These are phyloP conservation scores for Paraphaeosphaeria sporulosa DNA, from an alignment of 2,329 filamentous ascomycete genomes.

Conservation along the genomic window DNA sequence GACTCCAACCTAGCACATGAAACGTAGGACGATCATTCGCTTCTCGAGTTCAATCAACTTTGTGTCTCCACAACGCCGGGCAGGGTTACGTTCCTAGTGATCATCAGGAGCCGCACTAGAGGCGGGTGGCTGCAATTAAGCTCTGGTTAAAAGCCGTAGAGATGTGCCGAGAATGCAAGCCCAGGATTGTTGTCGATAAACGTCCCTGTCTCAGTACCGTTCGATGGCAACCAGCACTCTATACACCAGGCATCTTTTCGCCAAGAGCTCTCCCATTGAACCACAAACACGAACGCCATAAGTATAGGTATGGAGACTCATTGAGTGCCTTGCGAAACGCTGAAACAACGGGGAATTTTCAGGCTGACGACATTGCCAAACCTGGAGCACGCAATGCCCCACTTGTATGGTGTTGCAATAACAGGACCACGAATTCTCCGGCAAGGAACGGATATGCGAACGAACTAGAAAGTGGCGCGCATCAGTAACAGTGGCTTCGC, in stretches of 20 bases:
- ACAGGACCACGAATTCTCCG: background rate
- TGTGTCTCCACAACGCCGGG: background rate
- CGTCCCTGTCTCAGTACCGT: background rate
- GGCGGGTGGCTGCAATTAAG: background rate
- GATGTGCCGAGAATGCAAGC: background rate
- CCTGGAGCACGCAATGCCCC: conserved; percentile 4
- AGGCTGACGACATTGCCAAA: background rate
- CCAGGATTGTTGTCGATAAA: background rate
- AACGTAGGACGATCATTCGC: background rate
- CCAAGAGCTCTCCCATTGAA: background rate
- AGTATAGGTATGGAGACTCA: background rate
- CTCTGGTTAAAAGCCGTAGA: background rate
- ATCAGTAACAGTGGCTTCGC: no score
- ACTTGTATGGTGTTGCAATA: background rate
- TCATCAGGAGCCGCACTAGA: background rate
- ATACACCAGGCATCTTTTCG: background rate
- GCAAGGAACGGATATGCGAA: no score
- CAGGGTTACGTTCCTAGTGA: background rate
- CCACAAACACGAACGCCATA: background rate
- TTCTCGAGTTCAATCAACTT: background rate
- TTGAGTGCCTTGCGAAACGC: background rate
- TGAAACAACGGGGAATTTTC: background rate
- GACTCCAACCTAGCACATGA: background rate
- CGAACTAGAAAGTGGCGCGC: no score
- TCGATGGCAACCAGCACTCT: background rate